Base-by-base conservation (phyloP, 1,284 basidiomycete species). In the Leccinum proliferum region DNA sequence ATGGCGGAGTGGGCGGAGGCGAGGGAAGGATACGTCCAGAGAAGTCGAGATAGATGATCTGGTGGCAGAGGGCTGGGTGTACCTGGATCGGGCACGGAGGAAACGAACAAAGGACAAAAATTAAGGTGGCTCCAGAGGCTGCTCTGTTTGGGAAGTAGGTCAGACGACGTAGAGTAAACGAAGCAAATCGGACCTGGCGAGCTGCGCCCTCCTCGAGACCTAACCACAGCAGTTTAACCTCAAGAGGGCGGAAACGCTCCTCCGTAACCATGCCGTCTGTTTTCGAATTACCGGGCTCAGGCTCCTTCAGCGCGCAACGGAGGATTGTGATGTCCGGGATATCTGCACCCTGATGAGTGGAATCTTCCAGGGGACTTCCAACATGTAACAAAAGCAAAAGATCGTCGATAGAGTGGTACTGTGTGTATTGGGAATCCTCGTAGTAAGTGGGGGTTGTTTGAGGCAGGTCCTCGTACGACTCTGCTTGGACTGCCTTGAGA, bases 61-160 rank as follows among this genome's bases (percentile, higher is more conserved):
- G 69, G 57, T 37, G 60, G 58, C 9, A 65, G 59, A 56, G 35
- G 55, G 59, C 15, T 43, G 35, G 61, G 2, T 34, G 60, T 14
- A 39, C 69, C 60, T 58, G 64, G 41, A 62, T 66, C 60, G 14
- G 69, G 62, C 14, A 62, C 11, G 37, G 70, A 65, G 11, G 67
- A 69, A 10, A 70, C 68, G 70, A 90, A 90, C 7, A 82, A 65
- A 2, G 84, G 76, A 55, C 76, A 83, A 2, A 77, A 79, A 11
- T 79, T 79, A 32, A 91, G 81, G 5, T 82, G 82, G 41, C 82
- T 76, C 86, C 87, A 90, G 29, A 90, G 72, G 25, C 73, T 70
- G 64, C 78, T 77, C 89, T 90, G 69, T 34, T 64, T 11, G 43
- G 25, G 35, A 55, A 56, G 25, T 15, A 15, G 21, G 35, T 53